Evolutionary conservation across 169 alveolate species (phyloP), one percentile per base, ranked within the genome.

Genomic region (Toxoplasma gondii): DNA sequence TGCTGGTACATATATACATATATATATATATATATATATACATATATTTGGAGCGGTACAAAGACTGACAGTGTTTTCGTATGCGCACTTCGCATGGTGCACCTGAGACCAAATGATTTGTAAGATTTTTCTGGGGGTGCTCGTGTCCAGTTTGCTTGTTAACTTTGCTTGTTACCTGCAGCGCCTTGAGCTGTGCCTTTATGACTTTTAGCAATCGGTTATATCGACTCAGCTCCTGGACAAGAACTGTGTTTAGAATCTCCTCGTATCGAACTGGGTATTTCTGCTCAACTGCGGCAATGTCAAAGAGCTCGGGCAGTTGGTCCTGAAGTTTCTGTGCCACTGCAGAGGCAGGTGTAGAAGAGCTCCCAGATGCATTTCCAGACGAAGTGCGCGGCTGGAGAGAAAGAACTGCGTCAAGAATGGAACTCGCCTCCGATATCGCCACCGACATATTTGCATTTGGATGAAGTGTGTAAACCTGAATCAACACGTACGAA

Each of bases 361-460:
- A 78, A 78, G 86, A 19, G 12, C 39, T 88, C 88, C 58, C 53
- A 43, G 45, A 41, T 45, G 90, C 81, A 44, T 31, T 38, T 69
- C 27, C 80, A 34, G 86, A 54, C 53, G 58, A 43, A 91, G 84
- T 84, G 43, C 74, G 95, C 36, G 86, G 95, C 88, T 70, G 88
- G 34, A 67, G 93, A 38, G 90, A 82, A 16, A 82, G 90, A 41
- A 82, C 43, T 39, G 53, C 38, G 69, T 82, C 90, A 10, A 82
- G 64, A 82, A 82, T 82, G 64, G 27, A 38, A 43, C 10, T 44
- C 41, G 81, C 92, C 92, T 97, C 98, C 38, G 97, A 94, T 53
- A 98, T 97, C 16, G 99, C 98, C 67, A 98, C 97, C 22, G 99
- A 97, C 38, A 98, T 97, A 93, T 97, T 98, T 49, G 99, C 99